Evolutionary conservation across 202 grass and related monocot species (phyloP).

Genomic region (Cymbopogon flexuosus): DNA sequence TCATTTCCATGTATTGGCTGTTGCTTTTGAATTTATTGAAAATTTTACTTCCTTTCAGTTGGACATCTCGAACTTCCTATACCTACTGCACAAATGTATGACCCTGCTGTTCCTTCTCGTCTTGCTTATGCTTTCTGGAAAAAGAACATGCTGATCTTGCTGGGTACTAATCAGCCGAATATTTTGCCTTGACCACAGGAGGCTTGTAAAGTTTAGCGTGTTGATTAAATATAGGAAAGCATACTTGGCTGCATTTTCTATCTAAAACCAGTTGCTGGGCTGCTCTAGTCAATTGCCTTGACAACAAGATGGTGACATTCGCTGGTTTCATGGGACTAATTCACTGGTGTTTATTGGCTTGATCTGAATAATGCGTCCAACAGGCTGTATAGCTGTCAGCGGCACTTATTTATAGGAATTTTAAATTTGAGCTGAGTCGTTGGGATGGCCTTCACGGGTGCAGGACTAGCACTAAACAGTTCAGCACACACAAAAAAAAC

Average conservation of each 20-base stretch:
- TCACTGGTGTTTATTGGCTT: too few relatives aligned
- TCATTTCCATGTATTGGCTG: neutral
- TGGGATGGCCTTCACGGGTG: too few relatives aligned
- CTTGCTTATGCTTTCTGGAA: too few relatives aligned
- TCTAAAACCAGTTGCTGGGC: neutral
- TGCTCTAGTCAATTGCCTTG: neutral
- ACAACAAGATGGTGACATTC: too few relatives aligned
- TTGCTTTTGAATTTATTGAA: neutral
- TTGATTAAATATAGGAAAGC: constrained; percentile 5
- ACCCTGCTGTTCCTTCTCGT: neutral
- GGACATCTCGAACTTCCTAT: neutral
- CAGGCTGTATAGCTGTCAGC: too few relatives aligned
- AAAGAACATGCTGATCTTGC: neutral
- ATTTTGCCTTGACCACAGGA: neutral
- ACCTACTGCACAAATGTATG: neutral
- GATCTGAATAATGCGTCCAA: too few relatives aligned
- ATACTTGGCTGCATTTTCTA: neutral
- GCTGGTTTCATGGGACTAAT: too few relatives aligned
- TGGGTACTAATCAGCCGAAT: neutral
- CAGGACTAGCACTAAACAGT: too few relatives aligned
- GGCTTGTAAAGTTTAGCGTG: neutral
- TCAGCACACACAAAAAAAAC: too few relatives aligned
- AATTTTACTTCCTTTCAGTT: neutral
- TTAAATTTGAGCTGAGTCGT: too few relatives aligned
- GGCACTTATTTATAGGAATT: too few relatives aligned